Conservation (phyloP, 768 basidiomycete species). For the Leccinum subtestaceum region DNA sequence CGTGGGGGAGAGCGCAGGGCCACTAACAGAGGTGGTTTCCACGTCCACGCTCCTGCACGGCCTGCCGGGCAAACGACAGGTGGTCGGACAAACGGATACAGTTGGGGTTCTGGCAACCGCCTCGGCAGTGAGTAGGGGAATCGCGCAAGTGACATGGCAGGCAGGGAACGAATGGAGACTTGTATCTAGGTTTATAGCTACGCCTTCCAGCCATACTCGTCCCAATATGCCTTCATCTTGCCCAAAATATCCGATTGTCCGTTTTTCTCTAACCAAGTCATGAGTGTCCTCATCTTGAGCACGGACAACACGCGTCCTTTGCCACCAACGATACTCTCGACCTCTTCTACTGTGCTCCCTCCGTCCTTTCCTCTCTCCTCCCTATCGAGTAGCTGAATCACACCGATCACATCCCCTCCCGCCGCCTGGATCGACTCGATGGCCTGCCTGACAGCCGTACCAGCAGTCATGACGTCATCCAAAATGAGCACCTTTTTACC, state of each 20-base stretch:
- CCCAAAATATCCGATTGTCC: constrained; percentile 61
- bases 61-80: constrained; percentile 21
- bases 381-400: constrained; percentile 80
- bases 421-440: constrained; percentile 66
- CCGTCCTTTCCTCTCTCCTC: constrained; percentile 43
- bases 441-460: constrained; percentile 83
- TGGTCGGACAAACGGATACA: constrained; percentile 33
- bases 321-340: constrained; percentile 71
- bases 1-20: constrained; percentile 34
- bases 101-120: constrained; percentile 56
- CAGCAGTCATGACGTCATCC: constrained; percentile 95
- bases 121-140: constrained; percentile 37
- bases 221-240: constrained; percentile 69
- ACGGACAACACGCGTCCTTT: constrained; percentile 71
- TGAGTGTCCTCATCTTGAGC: constrained; percentile 80
- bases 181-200: constrained; percentile 11
- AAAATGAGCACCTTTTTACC: constrained; percentile 84
- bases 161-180: neutral
- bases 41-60: constrained; percentile 54
- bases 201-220: constrained; percentile 29
- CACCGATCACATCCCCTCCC: constrained; percentile 84
- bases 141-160: neutral
- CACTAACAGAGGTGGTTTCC: constrained; percentile 48
- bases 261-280: constrained; percentile 75
- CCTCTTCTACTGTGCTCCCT: constrained; percentile 77